A percentile compares a stretch with the other conserved stretches of the same genome.
phyloP scores from a whole-genome alignment of 2,329 filamentous ascomycete species.

The Talaromyces sp. region DNA sequence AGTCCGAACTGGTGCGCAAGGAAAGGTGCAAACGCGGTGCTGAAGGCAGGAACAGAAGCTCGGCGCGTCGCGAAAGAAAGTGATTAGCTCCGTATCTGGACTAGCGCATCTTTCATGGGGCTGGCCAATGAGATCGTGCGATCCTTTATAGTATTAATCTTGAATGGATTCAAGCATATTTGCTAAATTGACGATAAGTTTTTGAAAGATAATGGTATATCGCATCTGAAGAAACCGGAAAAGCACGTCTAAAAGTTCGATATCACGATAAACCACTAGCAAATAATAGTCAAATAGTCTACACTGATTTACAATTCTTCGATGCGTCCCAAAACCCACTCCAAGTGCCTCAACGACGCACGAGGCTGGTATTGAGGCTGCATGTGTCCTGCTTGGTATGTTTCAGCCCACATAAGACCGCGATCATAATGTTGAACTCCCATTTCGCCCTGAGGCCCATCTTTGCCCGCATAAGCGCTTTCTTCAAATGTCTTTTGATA shows the following conservation, averaged over 20 bases:
- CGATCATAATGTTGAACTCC: constrained; percentile 68
- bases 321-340: constrained; percentile 25
- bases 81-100: neutral
- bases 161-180: neutral
- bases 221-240: no score
- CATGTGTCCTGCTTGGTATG: constrained; percentile 30
- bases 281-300: neutral
- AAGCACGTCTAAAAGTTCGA: neutral
- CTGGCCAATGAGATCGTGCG: neutral
- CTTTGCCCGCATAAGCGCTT: constrained; percentile 60
- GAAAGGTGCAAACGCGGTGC: neutral
- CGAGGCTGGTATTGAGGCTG: constrained; percentile 61
- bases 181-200: neutral
- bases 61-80: neutral
- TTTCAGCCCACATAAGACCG: constrained; percentile 61
- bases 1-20: neutral
- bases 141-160: neutral
- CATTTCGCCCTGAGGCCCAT: constrained; percentile 58
- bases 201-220: neutral
- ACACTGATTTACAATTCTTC: neutral
- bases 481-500: constrained; percentile 44
- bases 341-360: constrained; percentile 61
- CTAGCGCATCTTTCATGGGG: neutral
- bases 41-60: neutral
- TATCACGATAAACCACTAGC: neutral